Base-by-base conservation (phyloP, 495 filamentous ascomycete genomes). In the Xylaria intraflava region DNA sequence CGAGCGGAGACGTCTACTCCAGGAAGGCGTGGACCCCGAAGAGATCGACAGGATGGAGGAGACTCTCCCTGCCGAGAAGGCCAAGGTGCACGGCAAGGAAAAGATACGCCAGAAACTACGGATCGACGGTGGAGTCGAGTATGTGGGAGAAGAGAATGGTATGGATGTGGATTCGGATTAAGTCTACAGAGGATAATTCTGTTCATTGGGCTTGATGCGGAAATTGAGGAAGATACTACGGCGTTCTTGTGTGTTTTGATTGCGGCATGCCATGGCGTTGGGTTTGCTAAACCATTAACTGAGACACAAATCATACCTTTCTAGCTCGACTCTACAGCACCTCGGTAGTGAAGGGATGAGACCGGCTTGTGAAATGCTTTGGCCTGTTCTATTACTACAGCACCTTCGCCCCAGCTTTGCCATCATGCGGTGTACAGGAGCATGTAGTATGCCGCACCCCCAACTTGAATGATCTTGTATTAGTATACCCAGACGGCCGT, bases 131-230 rank as follows among this genome's bases (percentile, higher is more conserved):
- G 81, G 78, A 29, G 78, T 83, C 55, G 78, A 86, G 72, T 75
- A 83, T 61, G 57, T 73, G 23, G 65, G 67, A 48, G 71, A 77
- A 57, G 73, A 74, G 53, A 62, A 64, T 55, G 76, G 69, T 17
- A 88, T 89, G 84, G 83, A 87, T 65, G 72, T 85, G 65, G 85
- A 89, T 65, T 87, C 75, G 81, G 62, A 59, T 14, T 59, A 51
- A 40, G 2, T 19, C 48, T 30, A 38, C 43, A 38, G 49, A 51
- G 44, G 48, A 46, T 50, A 44, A 30, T 57, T 26, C 27, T 54
- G 44, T 33, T 46, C 42, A 40, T 43, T 26, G 50, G 65, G 42
- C 26, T 51, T 54, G 23, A 59, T 52, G 60, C 49, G 57, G 60
- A 58, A 55, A 55, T 57, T 53, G 64, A 61, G 46, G 22, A 23